These are phyloP conservation scores for Podospora bellae-mahoneyi DNA, from an alignment of 495 filamentous ascomycete species.

Conservation along the genomic window DNA sequence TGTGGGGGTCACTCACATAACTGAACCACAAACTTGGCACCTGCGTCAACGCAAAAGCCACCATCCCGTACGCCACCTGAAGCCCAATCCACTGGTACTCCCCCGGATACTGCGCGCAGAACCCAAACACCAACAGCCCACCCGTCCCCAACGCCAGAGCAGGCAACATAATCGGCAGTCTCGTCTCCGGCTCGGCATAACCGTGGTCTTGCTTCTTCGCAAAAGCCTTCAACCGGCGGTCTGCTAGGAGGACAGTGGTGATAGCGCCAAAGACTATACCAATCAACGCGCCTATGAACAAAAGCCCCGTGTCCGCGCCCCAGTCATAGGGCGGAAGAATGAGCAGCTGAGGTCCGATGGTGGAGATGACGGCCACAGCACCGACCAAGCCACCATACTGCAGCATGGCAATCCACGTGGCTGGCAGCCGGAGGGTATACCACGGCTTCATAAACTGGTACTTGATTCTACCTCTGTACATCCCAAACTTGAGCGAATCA, in stretches of 20 bases:
- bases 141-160: slow-evolving; percentile 27
- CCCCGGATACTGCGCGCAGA: slow-evolving; percentile 28
- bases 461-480: slow-evolving; percentile 18
- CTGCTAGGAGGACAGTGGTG: slow-evolving; percentile 20
- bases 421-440: slow-evolving; percentile 26
- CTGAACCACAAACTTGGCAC: slow-evolving; percentile 33
- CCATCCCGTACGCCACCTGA: slow-evolving; percentile 33
- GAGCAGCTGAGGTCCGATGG: slow-evolving; percentile 29
- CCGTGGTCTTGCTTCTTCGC: slow-evolving; percentile 23
- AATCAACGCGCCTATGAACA: slow-evolving; percentile 30
- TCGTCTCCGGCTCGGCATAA: slow-evolving; percentile 30
- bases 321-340: slow-evolving; percentile 25
- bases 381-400: slow-evolving; percentile 34
- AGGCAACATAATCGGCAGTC: slow-evolving; percentile 28
- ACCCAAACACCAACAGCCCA: slow-evolving; percentile 33
- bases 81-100: slow-evolving; percentile 29
- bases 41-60: slow-evolving; percentile 31
- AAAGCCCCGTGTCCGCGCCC: slow-evolving; percentile 25
- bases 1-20: slow-evolving; percentile 26
- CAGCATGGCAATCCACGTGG: slow-evolving; percentile 28
- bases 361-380: slow-evolving; percentile 27
- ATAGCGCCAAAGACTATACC: slow-evolving; percentile 26
- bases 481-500: slow-evolving; percentile 21
- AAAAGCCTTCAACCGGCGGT: slow-evolving; percentile 18
- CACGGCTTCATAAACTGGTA: slow-evolving; percentile 31